Evolutionary conservation across 805 yeast genomes (phyloP), one percentile per base, ranked within the genome.

Genomic region (Schizosaccharomyces octosporus): DNA sequence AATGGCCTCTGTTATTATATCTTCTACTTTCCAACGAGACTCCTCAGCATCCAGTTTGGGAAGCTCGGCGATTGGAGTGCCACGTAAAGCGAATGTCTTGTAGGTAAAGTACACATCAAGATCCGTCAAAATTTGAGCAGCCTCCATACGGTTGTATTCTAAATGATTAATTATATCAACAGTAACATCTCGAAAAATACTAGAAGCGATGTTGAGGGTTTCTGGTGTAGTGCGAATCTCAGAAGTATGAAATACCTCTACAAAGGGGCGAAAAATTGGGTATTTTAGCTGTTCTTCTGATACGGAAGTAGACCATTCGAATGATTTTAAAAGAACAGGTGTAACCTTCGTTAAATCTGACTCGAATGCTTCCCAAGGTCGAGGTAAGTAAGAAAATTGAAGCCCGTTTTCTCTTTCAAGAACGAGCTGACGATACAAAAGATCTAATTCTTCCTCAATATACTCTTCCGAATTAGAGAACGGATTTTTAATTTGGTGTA

Each of bases 11-110:
- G 89, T 78, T 0, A 90, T 86, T 51, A 89, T 76, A 69, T 89
- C 96, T 71, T 93, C 98, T 63, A 88, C 79, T 69, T 93, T 93
- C 85, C 86, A 87, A 0, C 95, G 87, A 0, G 94, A 80, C 41
- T 64, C 61, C 11, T 67, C 68, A 5, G 67, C 70, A 2, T 66
- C 67, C 24, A 74, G 73, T 29, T 72, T 74, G 58, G 73, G 72
- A 61, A 90, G 73, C 63, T 81, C 82, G 66, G 88, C 95, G 63
- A 88, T 76, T 0, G 94, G 79, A 3, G 84, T 79, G 45, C 94
- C 95, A 0, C 93, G 80, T 55, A 79, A 78, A 0, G 87, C 79
- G 71, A 85, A 85, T n/a, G 76, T 67, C 48, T 78, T 79, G 11
- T 80, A 76, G 64, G 79, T 77, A 74, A 88, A 88, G 67, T 81